Evolutionary conservation across 2,329 filamentous ascomycete genomes (phyloP).

Genomic region (Diplocarpon rosae): DNA sequence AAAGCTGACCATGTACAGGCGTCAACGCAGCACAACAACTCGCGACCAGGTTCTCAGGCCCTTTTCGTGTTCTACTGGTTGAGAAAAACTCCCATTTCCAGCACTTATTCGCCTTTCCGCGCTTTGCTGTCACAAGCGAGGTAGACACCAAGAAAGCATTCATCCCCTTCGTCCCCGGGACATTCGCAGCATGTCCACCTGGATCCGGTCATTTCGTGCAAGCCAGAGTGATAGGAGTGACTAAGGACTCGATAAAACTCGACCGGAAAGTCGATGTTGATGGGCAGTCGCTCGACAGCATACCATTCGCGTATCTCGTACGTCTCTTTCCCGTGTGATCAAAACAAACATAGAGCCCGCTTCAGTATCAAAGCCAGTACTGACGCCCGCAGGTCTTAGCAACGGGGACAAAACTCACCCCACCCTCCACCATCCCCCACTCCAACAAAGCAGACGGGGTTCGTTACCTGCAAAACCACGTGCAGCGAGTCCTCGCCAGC

Average conservation of each 20-base stretch:
- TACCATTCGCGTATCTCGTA: not conserved
- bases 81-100: not conserved
- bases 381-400: not conserved
- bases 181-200: not conserved
- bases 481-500: not conserved
- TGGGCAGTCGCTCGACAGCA: not conserved
- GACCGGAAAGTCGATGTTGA: not conserved
- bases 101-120: not conserved
- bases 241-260: not conserved
- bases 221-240: not conserved
- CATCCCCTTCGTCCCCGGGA: not conserved
- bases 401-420: not conserved
- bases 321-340: not conserved
- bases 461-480: not conserved
- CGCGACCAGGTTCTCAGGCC: not conserved
- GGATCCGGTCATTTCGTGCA: not conserved
- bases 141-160: not conserved
- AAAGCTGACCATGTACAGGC: not conserved
- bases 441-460: not conserved
- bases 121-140: not conserved
- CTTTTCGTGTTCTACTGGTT: not conserved
- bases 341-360: no score
- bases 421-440: not conserved
- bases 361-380: not conserved
- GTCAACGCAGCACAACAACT: not conserved